Evolutionary conservation across 1,139 yeast species (phyloP).

Genomic region (Suhomyces coccinellae): DNA sequence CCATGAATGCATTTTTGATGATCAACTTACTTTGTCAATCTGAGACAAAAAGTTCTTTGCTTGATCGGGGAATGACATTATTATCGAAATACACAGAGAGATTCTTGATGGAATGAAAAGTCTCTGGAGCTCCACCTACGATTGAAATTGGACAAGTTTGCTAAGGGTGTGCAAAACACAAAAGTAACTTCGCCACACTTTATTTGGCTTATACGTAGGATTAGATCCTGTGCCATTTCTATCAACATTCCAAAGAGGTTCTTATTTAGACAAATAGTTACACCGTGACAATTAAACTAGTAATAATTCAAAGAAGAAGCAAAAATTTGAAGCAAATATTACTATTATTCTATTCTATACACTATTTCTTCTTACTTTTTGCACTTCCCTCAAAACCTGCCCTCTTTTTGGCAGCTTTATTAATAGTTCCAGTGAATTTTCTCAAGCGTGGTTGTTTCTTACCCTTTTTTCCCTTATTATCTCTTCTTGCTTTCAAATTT

Average conservation of each 20-base stretch:
- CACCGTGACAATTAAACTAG: too few species aligned
- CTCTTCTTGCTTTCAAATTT: conserved; percentile 78
- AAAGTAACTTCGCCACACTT: neutral
- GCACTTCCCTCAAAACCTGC: conserved; percentile 62
- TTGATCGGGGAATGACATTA: conserved; percentile 31
- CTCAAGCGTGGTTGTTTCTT: conserved; percentile 69
- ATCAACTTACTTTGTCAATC: conserved; percentile 32
- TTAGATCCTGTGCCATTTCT: too few species aligned
- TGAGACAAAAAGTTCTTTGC: conserved; percentile 28
- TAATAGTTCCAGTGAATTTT: conserved; percentile 61
- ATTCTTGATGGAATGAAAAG: neutral
- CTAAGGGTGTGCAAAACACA: conserved; percentile 12
- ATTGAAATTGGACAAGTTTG: conserved; percentile 8
- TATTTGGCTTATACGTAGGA: neutral
- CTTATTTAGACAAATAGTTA: too few species aligned
- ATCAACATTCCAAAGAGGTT: too few species aligned
- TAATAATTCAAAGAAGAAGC: too few species aligned
- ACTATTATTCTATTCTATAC: neutral
- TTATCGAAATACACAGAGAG: neutral
- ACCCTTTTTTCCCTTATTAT: conserved; percentile 72
- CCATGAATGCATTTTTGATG: neutral
- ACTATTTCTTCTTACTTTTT: conserved; percentile 29
- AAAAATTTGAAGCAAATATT: neutral
- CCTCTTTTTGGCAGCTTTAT: conserved; percentile 46
- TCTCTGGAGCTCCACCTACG: neutral